Evolutionary conservation across 2,329 filamentous ascomycete species (phyloP).

Genomic region (Fusarium sp.): DNA sequence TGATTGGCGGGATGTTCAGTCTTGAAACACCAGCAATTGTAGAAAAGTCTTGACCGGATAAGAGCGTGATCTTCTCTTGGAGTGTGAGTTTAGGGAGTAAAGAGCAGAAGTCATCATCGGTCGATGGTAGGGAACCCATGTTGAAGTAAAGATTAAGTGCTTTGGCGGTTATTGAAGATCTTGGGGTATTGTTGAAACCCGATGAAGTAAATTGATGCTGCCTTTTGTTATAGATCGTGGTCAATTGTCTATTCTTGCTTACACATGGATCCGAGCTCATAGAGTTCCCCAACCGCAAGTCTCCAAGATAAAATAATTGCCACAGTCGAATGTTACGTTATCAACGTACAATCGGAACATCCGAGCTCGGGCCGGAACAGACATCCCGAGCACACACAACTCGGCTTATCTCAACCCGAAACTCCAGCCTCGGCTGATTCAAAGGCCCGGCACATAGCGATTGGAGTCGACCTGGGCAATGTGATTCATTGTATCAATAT

Average conservation of each 20-base stretch:
- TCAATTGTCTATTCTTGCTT: background rate
- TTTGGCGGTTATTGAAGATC: no score
- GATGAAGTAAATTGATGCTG: background rate
- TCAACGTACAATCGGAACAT: background rate
- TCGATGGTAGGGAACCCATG: constrained; percentile 3
- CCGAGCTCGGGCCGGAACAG: background rate
- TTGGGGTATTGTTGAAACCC: background rate
- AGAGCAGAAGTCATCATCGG: constrained; percentile 2
- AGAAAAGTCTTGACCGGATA: constrained; percentile 11
- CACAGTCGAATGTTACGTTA: background rate
- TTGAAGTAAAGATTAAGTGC: background rate
- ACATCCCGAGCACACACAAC: background rate
- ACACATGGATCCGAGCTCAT: background rate
- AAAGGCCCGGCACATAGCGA: background rate
- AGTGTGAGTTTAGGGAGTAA: constrained; percentile 3
- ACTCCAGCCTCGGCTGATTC: background rate
- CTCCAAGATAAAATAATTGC: background rate
- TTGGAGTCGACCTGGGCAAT: background rate
- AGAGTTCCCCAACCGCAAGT: no score
- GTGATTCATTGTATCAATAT: background rate
- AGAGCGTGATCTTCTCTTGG: constrained; percentile 7
- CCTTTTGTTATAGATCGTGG: background rate
- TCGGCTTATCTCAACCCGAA: background rate
- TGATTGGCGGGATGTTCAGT: constrained; percentile 4
- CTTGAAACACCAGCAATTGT: constrained; percentile 6